Evolutionary conservation across 345 rosid species (phyloP), one percentile per base, ranked within the genome.

Genomic region (Dipteronia dyeriana): DNA sequence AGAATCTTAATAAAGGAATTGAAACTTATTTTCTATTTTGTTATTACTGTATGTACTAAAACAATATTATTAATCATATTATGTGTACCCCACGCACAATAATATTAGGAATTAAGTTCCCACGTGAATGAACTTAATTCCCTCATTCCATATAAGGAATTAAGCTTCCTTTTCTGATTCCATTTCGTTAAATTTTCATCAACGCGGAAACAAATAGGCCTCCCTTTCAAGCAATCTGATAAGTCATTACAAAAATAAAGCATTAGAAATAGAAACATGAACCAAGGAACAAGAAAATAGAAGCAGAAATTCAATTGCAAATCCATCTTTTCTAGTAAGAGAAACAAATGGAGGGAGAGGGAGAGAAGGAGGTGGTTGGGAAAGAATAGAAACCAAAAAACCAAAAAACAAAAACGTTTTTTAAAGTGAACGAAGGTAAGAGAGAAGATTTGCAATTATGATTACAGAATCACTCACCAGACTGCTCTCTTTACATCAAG

Each of bases 401-500:
- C 5, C 0, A 25, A 61, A 23, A 23, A 2, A 9, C 0, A 25
- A 61, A 23, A 23, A 2, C 3, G 4, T 9, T 45, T 7, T 41
- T 45, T 20, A 61, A 43, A 73, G 25, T 23, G 19, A 63, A n/a
- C 23, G 39, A 66, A 39, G 47, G 25, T 41, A 66, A 66, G 5
- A 23, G 26, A 76, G 70, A 38, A 38, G 10, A 17, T 66, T 3
- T 20, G 51, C 65, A 61, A n/a, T 26, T 26, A 53, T 9, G 49
- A 26, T 63, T 61, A 76, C 54, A 70, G 43, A 65, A 62, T 59
- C 31, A 11, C 65, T 10, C 45, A 56, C 61, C 23, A 11, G 29
- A 9, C 41, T 54, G 59, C 60, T 73, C 45, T 75, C 72, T 66
- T 56, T 71, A 51, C 75, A 78, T 5, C 14, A 74, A 41, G 22